These are phyloP conservation scores for Collybiopsis confluens DNA, from an alignment of 768 basidiomycete species.

Conservation along the genomic window DNA sequence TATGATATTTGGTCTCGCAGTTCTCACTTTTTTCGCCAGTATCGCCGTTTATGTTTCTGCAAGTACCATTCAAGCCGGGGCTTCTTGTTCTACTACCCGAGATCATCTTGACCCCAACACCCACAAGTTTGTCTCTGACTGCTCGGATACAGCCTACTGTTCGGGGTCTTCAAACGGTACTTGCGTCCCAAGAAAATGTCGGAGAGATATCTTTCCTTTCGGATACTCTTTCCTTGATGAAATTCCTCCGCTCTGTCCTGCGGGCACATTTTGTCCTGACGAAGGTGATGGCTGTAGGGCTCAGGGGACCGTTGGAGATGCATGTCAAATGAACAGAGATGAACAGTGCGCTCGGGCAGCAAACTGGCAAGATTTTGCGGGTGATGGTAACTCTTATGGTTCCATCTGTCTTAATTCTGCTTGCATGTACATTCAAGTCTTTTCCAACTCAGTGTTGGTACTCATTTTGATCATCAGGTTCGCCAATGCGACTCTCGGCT, in stretches of 20 bases:
- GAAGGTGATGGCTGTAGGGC: conserved; percentile 54
- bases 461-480: conserved; percentile 32
- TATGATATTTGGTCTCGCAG: background rate
- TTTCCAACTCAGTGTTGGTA: background rate
- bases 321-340: conserved; percentile 62
- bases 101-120: conserved; percentile 50
- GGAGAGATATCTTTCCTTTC: conserved; percentile 59
- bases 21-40: background rate
- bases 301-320: conserved; percentile 34
- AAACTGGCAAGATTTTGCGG: conserved; percentile 37
- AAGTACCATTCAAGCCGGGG: background rate
- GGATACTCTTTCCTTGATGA: conserved; percentile 32
- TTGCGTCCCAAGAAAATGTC: conserved; percentile 52
- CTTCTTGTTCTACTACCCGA: conserved; percentile 37
- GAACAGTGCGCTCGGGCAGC: conserved; percentile 44
- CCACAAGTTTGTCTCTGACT: conserved; percentile 58
- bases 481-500: conserved; percentile 50
- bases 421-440: conserved; percentile 47
- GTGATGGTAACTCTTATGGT: conserved; percentile 43
- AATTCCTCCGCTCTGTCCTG: conserved; percentile 50
- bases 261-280: conserved; percentile 62
- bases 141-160: conserved; percentile 57
- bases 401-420: conserved; percentile 52
- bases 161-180: conserved; percentile 33
- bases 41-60: background rate